Evolutionary conservation across 345 rosid genomes (phyloP), one percentile per base, ranked within the genome.

Genomic region (Salix purpurea): DNA sequence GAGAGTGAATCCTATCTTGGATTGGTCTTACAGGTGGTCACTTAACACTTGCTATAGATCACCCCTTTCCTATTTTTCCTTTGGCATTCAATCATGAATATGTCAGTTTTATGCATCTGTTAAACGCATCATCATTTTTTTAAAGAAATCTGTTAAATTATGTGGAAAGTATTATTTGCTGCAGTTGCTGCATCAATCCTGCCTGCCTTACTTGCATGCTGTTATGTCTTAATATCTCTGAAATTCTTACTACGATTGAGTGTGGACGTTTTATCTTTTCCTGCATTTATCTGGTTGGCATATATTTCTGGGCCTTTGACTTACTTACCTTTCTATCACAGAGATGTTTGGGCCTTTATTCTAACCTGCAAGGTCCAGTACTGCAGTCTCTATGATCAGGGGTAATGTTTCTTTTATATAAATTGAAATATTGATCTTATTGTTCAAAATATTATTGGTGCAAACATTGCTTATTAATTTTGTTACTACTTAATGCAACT

Each of bases 1-100:
- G 98, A 91, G 99, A 83, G 95, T 96, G 82, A 96, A 96, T 91
- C 99, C 99, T 70, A 96, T 96, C 72, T 88, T 96, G 86, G 99
- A 96, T 87, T 96, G 99, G 99, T 96, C 99, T 7, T 93, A 92
- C 86, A 93, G 98, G 99, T 95, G 36, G 42, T 37, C 28, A 44
- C 64, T 10, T 58, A 28, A 74, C 36, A 60, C 76, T 28, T 65
- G 64, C 50, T 46, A 46, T 46, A 12, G 4, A 46, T 14, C 18
- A 46, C 50, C 50, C 15, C 6, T 3, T 46, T 46, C 16, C 50
- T 46, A 46, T 46, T 46, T 13, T 46, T 46, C 18, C 50, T 46
- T 13, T 13, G 18, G 18, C 50, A 46, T 46, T 46, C 50, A 46
- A 46, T 46, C 15, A 46, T 46, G 13, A 46, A 46, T 44, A 44